These are phyloP conservation scores for Diaporthe sp. DNA, from an alignment of 2,329 filamentous ascomycete genomes.

Conservation along the genomic window DNA sequence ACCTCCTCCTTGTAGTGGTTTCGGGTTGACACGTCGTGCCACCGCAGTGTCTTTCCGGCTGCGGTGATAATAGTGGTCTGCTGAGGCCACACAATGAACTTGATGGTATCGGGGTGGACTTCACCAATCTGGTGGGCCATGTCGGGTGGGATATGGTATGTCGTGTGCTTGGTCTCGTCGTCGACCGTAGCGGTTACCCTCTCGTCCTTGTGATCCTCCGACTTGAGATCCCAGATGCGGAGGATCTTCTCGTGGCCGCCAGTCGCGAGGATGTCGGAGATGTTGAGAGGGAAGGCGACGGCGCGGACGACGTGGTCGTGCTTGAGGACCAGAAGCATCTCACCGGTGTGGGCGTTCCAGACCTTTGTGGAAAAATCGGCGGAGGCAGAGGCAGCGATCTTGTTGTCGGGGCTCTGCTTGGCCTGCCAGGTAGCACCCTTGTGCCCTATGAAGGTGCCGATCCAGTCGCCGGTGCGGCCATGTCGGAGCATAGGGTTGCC, in stretches of 20 bases:
- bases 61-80: slow-evolving; percentile 92
- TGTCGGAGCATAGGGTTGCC: slow-evolving; percentile 99
- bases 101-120: slow-evolving; percentile 90
- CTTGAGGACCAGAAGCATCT: slow-evolving; percentile 86
- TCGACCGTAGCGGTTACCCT: slow-evolving; percentile 49
- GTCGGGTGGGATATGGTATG: slow-evolving; percentile 67
- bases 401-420: slow-evolving; percentile 87
- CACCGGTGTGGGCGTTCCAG: slow-evolving; percentile 96
- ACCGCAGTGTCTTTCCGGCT: slow-evolving; percentile 90
- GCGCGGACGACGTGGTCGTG: slow-evolving; percentile 97
- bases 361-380: slow-evolving; percentile 97
- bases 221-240: slow-evolving; percentile 86
- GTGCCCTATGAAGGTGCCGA: slow-evolving; percentile 97
- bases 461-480: slow-evolving; percentile 96
- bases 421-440: slow-evolving; percentile 99
- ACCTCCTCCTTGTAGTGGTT: slow-evolving; percentile 80
- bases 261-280: slow-evolving; percentile 87
- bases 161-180: slow-evolving; percentile 48
- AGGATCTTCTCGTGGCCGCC: slow-evolving; percentile 97
- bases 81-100: slow-evolving; percentile 94
- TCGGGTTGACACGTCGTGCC: slow-evolving; percentile 89
- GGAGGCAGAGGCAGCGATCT: slow-evolving; percentile 90
- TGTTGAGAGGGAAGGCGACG: slow-evolving; percentile 87
- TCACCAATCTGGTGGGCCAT: slow-evolving; percentile 88
- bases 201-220: slow-evolving; percentile 62